These are phyloP conservation scores for Juglanconis sp. DNA, from an alignment of 2,329 filamentous ascomycete genomes.

Conservation along the genomic window DNA sequence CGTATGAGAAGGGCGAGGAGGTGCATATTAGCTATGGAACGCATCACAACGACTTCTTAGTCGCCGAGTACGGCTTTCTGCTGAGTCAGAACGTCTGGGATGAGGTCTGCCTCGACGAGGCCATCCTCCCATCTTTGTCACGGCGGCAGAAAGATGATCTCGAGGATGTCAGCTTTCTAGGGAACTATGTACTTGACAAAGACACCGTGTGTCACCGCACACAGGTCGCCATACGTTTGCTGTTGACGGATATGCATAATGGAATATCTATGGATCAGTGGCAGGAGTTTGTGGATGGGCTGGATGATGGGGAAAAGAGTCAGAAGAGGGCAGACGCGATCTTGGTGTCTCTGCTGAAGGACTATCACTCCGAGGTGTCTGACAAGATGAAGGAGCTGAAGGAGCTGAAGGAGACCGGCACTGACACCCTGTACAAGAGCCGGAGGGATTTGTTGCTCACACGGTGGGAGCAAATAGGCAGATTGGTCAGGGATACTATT, in stretches of 20 bases:
- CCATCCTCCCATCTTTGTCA: slow-evolving; percentile 39
- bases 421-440: slow-evolving; percentile 20
- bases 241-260: slow-evolving; percentile 20
- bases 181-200: slow-evolving; percentile 48
- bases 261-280: slow-evolving; percentile 36
- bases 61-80: slow-evolving; percentile 63
- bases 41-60: slow-evolving; percentile 69
- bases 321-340: slow-evolving; percentile 36
- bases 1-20: slow-evolving; percentile 58
- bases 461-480: slow-evolving; percentile 42
- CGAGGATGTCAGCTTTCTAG: slow-evolving; percentile 46
- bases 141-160: slow-evolving; percentile 35
- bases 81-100: slow-evolving; percentile 48
- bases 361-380: slow-evolving; percentile 33
- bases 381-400: slow-evolving; percentile 29
- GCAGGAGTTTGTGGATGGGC: slow-evolving; percentile 43
- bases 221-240: slow-evolving; percentile 47
- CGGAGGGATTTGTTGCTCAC: slow-evolving; percentile 36
- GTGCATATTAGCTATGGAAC: slow-evolving; percentile 67
- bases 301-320: slow-evolving; percentile 43
- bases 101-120: slow-evolving; percentile 45
- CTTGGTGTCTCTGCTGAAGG: slow-evolving; percentile 35
- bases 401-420: slow-evolving; percentile 19
- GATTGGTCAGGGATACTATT: slow-evolving; percentile 36
- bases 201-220: slow-evolving; percentile 53